phyloP scores from a whole-genome alignment of 495 filamentous ascomycete genomes.

The Articulospora tetracladia region DNA sequence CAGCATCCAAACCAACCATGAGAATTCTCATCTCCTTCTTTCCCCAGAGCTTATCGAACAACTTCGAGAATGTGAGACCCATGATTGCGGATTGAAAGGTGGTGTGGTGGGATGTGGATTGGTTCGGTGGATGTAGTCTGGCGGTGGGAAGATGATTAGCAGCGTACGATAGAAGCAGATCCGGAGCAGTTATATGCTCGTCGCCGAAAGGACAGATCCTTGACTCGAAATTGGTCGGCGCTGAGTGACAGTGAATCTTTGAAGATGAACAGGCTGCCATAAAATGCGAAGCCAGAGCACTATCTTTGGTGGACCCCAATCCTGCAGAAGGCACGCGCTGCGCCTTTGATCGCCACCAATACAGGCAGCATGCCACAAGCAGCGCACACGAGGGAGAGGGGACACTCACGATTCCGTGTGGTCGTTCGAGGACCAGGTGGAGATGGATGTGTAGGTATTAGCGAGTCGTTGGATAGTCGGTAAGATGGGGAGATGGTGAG shows the following conservation, averaged over 20 bases:
- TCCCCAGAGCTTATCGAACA: constrained; percentile 93
- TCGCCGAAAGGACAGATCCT: constrained; percentile 33
- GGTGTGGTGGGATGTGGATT: constrained; percentile 23
- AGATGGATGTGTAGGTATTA: constrained; percentile 24
- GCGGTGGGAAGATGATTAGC: constrained; percentile 21
- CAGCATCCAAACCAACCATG: constrained; percentile 99
- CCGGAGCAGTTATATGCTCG: constrained; percentile 13
- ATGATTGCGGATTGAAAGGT: constrained; percentile 61
- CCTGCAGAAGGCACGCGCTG: constrained; percentile 12
- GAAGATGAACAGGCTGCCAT: constrained; percentile 21
- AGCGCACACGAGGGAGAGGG: neutral
- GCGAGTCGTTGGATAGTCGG: constrained; percentile 22
- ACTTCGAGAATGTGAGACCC: constrained; percentile 91
- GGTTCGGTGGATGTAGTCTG: constrained; percentile 28
- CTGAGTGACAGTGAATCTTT: neutral
- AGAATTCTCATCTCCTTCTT: constrained; percentile 99
- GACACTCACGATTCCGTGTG: constrained; percentile 21
- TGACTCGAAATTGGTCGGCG: constrained; percentile 1
- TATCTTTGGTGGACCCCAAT: constrained; percentile 12
- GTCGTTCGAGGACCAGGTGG: constrained; percentile 22
- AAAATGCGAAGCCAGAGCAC: constrained; percentile 6
- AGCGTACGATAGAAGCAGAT: constrained; percentile 6
- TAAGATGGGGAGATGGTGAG: constrained; percentile 17
- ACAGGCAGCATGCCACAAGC: neutral
- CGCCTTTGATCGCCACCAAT: constrained; percentile 14